A percentile compares a stretch with the other conserved stretches of the same genome.
Evolutionary conservation across 2,329 filamentous ascomycete species (phyloP).

Genomic region (Sporothrix humicola): DNA sequence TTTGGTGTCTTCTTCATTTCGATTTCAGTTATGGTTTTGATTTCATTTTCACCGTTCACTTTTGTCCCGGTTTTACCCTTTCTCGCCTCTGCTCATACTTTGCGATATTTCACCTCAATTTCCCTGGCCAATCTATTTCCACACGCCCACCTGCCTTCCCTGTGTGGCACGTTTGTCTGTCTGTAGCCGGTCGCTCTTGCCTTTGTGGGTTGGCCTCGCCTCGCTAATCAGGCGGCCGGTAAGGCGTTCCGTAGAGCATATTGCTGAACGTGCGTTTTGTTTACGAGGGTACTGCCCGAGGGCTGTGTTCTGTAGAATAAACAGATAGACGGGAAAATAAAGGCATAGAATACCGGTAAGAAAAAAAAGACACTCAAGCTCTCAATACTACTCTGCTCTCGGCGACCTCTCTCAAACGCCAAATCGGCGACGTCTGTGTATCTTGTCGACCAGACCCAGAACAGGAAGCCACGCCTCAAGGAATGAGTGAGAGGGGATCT

Average conservation of each 20-base stretch:
- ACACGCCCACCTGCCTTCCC: not conserved
- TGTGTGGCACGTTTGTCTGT: not conserved
- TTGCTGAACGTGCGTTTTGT: no score
- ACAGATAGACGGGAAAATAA: no score
- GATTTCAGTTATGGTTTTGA: not conserved
- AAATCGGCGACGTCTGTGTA: no score
- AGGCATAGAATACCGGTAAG: no score
- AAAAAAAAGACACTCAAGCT: no score
- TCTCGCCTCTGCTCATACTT: not conserved
- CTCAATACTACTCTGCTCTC: no score
- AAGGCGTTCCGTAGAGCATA: not conserved
- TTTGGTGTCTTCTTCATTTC: not conserved
- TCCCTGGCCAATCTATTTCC: not conserved
- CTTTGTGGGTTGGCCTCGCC: not conserved
- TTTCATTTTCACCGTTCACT: not conserved
- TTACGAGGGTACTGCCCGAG: no score
- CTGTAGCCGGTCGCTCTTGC: not conserved
- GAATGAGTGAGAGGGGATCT: not conserved
- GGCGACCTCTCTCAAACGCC: no score
- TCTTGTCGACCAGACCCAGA: no score
- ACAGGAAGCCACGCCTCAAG: no score
- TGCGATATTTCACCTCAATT: not conserved
- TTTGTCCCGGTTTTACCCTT: not conserved
- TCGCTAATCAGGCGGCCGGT: not conserved
- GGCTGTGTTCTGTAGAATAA: no score